Conservation (phyloP, 495 filamentous ascomycete species). For the Penicillium parvum region DNA sequence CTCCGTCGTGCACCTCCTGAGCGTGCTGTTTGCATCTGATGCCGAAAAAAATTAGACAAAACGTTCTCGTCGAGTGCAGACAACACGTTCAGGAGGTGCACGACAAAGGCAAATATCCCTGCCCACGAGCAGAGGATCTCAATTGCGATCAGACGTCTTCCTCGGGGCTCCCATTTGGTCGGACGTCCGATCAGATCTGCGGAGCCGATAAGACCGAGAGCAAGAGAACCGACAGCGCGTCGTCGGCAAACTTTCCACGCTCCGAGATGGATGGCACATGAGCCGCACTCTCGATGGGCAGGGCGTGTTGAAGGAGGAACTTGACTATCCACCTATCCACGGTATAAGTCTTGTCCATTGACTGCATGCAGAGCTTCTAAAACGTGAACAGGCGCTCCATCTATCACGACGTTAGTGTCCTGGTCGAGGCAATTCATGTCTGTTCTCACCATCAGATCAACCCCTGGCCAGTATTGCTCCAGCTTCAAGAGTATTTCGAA, state of each 20-base stretch:
- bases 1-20: too few species aligned
- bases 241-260: conserved; percentile 17
- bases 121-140: too few species aligned
- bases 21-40: too few species aligned
- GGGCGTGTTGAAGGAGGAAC: conserved; percentile 26
- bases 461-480: conserved; percentile 25
- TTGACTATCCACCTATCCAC: conserved; percentile 30
- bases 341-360: conserved; percentile 16
- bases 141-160: too few species aligned
- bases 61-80: too few species aligned
- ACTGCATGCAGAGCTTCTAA: conserved; percentile 22
- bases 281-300: conserved; percentile 20
- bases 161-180: too few species aligned
- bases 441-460: conserved; percentile 24
- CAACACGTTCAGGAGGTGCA: too few species aligned
- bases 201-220: too few species aligned
- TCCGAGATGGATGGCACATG: conserved; percentile 7
- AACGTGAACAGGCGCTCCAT: conserved; percentile 28
- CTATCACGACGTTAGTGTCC: conserved; percentile 4
- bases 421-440: background rate
- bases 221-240: conserved; percentile 23
- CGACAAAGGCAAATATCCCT: too few species aligned
- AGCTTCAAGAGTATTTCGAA: conserved; percentile 21
- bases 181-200: too few species aligned
- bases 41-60: too few species aligned